Evolutionary conservation across 805 yeast species (phyloP).

Genomic region (Metschnikowia koreensis): DNA sequence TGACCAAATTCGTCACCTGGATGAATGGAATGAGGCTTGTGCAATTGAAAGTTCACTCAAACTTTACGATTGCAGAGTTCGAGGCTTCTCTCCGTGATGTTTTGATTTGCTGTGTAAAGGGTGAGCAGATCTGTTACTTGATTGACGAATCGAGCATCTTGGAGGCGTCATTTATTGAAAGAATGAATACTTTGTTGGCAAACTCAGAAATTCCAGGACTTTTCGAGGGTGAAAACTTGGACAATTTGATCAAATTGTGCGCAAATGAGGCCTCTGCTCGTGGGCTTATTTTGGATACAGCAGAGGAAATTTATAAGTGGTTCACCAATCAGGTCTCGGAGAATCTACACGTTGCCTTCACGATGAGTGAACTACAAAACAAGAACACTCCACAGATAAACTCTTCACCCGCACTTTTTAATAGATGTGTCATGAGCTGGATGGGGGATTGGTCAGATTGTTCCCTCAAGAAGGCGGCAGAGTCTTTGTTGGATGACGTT

Average conservation of each 20-base stretch:
- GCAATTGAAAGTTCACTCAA: slow-evolving; percentile 55
- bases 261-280: slow-evolving; percentile 53
- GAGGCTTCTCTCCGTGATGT: slow-evolving; percentile 59
- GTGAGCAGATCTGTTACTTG: slow-evolving; percentile 65
- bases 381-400: slow-evolving; percentile 46
- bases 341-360: slow-evolving; percentile 82
- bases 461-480: slow-evolving; percentile 52
- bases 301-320: slow-evolving; percentile 74
- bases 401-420: slow-evolving; percentile 84
- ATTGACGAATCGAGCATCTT: slow-evolving; percentile 78
- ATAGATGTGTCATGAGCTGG: slow-evolving; percentile 86
- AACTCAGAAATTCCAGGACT: slow-evolving; percentile 91
- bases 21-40: slow-evolving; percentile 68
- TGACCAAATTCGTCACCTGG: slow-evolving; percentile 87
- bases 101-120: slow-evolving; percentile 45
- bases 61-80: slow-evolving; percentile 60
- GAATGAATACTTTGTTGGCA: slow-evolving; percentile 91
- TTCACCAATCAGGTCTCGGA: slow-evolving; percentile 62
- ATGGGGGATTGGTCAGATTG: slow-evolving; percentile 76
- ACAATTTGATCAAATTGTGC: slow-evolving; percentile 51
- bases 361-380: slow-evolving; percentile 49
- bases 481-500: slow-evolving; percentile 35
- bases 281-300: slow-evolving; percentile 63
- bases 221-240: slow-evolving; percentile 71
- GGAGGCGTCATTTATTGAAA: slow-evolving; percentile 77